phyloP scores from a whole-genome alignment of 129 eudicot species.

The Saussurea involucrata region DNA sequence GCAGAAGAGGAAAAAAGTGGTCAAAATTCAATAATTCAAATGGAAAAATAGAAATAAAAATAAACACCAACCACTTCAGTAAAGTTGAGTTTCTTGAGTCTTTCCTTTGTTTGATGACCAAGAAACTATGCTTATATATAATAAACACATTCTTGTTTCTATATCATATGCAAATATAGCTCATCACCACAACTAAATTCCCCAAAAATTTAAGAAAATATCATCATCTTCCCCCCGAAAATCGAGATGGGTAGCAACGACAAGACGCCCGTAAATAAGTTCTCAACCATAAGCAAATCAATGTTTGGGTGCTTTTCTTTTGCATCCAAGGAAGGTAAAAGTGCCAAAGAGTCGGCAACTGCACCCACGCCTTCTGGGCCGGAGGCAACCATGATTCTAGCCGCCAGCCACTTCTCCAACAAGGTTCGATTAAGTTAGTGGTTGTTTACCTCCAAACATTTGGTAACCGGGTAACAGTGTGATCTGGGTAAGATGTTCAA shows the following conservation, averaged over 20 bases:
- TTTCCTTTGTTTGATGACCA: conserved; percentile 18
- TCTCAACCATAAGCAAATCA: conserved; percentile 5
- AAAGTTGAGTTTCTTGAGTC: neutral
- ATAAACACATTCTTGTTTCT: neutral
- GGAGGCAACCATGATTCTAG: conserved; percentile 38
- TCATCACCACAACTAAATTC: neutral
- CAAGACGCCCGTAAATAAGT: neutral
- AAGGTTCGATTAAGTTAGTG: conserved; percentile 29
- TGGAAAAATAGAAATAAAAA: neutral
- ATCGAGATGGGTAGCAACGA: conserved; percentile 21
- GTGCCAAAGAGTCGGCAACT: neutral
- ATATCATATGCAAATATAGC: neutral
- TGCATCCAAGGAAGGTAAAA: neutral
- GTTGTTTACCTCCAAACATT: neutral
- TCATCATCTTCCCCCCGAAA: neutral
- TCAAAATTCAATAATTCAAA: conserved; percentile 6
- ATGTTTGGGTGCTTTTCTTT: conserved; percentile 3
- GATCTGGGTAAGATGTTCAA: neutral
- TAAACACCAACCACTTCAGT: neutral
- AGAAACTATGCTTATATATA: conserved; percentile 6
- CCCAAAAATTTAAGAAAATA: neutral
- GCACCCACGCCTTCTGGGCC: conserved; percentile 8
- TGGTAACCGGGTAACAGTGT: neutral
- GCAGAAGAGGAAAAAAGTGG: neutral
- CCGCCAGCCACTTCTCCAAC: conserved; percentile 38